phyloP scores from a whole-genome alignment of 2,329 filamentous ascomycete genomes.

The Sarocladium oryzae region DNA sequence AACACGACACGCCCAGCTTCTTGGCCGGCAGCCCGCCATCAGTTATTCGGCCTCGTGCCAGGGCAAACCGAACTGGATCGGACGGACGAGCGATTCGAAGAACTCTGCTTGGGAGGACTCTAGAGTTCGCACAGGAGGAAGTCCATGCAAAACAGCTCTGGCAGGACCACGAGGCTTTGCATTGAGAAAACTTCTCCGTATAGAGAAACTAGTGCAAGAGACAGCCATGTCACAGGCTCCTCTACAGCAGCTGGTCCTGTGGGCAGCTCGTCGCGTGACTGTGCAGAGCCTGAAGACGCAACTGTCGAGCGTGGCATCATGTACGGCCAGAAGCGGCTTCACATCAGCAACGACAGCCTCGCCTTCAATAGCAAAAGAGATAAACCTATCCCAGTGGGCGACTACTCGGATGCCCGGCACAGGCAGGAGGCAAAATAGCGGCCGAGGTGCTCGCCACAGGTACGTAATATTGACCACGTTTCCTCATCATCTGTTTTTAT shows the following conservation, averaged over 20 bases:
- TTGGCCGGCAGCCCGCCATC: too few species aligned
- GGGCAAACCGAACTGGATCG: too few species aligned
- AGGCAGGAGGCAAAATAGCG: neutral
- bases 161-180: too few species aligned
- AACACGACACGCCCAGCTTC: too few species aligned
- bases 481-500: neutral
- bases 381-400: neutral
- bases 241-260: neutral
- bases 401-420: neutral
- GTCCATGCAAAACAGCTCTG: neutral
- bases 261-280: neutral
- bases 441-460: conserved; percentile 1
- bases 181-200: neutral
- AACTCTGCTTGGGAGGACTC: too few species aligned
- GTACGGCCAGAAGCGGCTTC: neutral
- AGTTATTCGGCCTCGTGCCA: too few species aligned
- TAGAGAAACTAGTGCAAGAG: neutral
- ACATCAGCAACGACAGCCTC: neutral
- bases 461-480: neutral
- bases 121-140: too few species aligned
- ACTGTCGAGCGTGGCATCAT: neutral
- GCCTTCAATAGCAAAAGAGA: neutral
- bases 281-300: neutral
- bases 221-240: neutral
- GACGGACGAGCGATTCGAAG: too few species aligned